Evolutionary conservation across 2,329 filamentous ascomycete species (phyloP).

Genomic region (Aspergillus fumigatiaffinis): DNA sequence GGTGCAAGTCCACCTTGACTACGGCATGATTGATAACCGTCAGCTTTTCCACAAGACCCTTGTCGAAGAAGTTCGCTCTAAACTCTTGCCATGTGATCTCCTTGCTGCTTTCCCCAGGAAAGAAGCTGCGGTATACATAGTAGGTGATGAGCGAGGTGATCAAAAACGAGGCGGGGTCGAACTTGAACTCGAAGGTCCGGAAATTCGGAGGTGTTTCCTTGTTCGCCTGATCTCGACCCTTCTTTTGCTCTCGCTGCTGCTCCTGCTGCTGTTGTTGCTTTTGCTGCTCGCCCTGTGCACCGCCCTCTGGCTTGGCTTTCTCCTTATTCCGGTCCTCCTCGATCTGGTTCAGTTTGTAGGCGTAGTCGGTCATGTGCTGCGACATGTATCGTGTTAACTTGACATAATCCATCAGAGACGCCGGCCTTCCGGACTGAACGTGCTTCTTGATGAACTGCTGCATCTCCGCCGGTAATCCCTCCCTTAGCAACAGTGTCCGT

Average conservation of each 20-base stretch:
- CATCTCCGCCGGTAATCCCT: slow-evolving; percentile 68
- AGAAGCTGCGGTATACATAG: slow-evolving; percentile 60
- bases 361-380: slow-evolving; percentile 52
- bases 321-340: slow-evolving; percentile 18
- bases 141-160: slow-evolving; percentile 59
- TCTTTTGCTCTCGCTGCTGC: slow-evolving; percentile 22
- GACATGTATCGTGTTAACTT: slow-evolving; percentile 57
- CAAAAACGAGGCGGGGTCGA: slow-evolving; percentile 54
- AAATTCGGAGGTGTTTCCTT: slow-evolving; percentile 27
- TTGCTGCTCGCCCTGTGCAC: slow-evolving; percentile 13
- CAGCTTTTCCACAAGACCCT: slow-evolving; percentile 91
- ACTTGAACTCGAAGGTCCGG: slow-evolving; percentile 45
- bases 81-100: slow-evolving; percentile 99
- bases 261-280: slow-evolving; percentile 15
- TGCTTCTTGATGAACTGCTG: slow-evolving; percentile 59
- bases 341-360: slow-evolving; percentile 27
- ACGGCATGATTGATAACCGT: slow-evolving; percentile 71
- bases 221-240: slow-evolving; percentile 20
- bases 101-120: slow-evolving; percentile 61
- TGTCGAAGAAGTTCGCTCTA: slow-evolving; percentile 86
- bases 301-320: slow-evolving; percentile 26
- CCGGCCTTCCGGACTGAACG: slow-evolving; percentile 42
- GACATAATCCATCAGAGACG: slow-evolving; percentile 55
- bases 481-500: slow-evolving; percentile 59
- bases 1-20: slow-evolving; percentile 77